Conservation (phyloP, 768 basidiomycete species). For the Rubroboletus satanas region DNA sequence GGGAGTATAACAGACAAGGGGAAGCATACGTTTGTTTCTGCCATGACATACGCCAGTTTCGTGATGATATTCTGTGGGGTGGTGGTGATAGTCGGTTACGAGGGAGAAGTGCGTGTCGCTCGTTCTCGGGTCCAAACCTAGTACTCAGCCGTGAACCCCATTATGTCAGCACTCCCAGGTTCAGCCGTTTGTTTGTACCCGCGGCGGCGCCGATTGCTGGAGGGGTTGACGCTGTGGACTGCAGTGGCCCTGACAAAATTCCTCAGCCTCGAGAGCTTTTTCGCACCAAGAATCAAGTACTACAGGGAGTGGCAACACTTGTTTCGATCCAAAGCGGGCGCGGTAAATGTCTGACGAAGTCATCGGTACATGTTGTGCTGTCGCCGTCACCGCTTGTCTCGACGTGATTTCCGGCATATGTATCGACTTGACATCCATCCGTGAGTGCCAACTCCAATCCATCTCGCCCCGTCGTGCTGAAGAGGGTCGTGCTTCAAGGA, state of each 20-base stretch:
- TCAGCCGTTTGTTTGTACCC: too few species aligned
- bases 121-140: neutral
- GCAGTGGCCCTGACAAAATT: too few species aligned
- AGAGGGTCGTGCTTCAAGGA: constrained; percentile 2
- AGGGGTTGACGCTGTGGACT: too few species aligned
- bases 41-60: constrained; percentile 11
- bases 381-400: constrained; percentile 16
- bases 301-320: neutral
- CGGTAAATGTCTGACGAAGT: neutral
- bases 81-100: neutral
- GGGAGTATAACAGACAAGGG: too few species aligned
- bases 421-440: constrained; percentile 19
- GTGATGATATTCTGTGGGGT: neutral
- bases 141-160: neutral
- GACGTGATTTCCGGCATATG: constrained; percentile 24
- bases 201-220: too few species aligned
- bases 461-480: neutral
- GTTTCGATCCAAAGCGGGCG: neutral
- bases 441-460: constrained; percentile 8
- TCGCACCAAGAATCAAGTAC: too few species aligned
- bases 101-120: neutral
- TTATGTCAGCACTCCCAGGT: constrained; percentile 14
- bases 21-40: constrained; percentile 17
- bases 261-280: too few species aligned
- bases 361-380: constrained; percentile 15